Evolutionary conservation across 805 yeast genomes (phyloP), one percentile per base, ranked within the genome.

Genomic region (Lachancea sp.): DNA sequence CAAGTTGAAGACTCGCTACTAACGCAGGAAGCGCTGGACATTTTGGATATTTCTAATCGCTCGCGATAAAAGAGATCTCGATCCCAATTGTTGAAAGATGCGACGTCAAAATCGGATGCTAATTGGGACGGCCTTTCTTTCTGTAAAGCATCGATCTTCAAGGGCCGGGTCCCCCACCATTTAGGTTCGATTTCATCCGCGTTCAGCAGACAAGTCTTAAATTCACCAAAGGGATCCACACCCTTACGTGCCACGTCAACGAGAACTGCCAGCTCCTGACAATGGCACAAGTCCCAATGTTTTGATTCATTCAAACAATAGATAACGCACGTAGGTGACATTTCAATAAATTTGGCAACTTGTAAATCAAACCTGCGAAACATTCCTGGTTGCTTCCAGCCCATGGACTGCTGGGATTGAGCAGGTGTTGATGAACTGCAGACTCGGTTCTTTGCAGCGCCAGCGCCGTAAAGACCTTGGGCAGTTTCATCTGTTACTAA

Each of bases 311-410:
- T 68, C 45, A 78, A 69, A 47, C 87, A 75, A 58, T 88, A 90
- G n/a, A 89, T 75, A 5, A 86, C 65, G 37, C 87, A 74, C 54
- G 85, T 94, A 0, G 92, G 72, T 8, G 87, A 68, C 20, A 77
- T 68, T 24, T 92, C 83, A 45, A 81, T 29, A 45, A 51, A 66
- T 55, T 87, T 88, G n/a, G 87, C 73, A 15, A 79, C 83, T 62
- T 90, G 97, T 42, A 83, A 77, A 55, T 84, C 87, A 60, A 88
- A 89, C 55, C 89, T 85, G 47, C 97, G 72, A 40, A 88, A 70
- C 3, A 86, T 77, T 5, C 85, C 78, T 3, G 95, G 92, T 31
- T 72, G 68, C 42, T 70, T 75, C 12, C 54, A 51, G 8, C 30
- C 36, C 24, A 24, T 21, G 21, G 39, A 21, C 18, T 23, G 30